Percentiles rank a stretch among this genome's conserved stretches.
phyloP scores from a whole-genome alignment of 2,329 filamentous ascomycete genomes.

The Phialophora chinensis region DNA sequence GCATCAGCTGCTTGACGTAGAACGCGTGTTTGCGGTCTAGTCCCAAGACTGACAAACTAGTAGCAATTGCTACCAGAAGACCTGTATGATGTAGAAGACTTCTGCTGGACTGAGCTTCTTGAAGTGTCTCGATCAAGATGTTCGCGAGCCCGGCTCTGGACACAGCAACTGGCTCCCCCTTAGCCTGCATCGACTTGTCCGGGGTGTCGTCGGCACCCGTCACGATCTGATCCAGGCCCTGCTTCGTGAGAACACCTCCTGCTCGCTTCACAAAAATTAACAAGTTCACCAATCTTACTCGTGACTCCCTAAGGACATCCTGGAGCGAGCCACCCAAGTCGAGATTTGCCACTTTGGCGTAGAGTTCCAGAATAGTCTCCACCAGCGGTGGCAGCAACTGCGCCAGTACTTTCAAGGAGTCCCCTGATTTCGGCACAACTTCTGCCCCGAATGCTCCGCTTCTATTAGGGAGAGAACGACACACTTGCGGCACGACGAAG shows the following conservation, averaged over 20 bases:
- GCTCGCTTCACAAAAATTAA: slow-evolving; percentile 28
- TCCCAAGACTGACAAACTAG: slow-evolving; percentile 79
- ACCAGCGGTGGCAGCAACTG: slow-evolving; percentile 32
- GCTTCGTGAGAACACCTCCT: slow-evolving; percentile 26
- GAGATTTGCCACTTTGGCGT: slow-evolving; percentile 32
- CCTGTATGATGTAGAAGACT: slow-evolving; percentile 27
- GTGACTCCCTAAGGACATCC: slow-evolving; percentile 32
- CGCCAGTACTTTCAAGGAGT: slow-evolving; percentile 28
- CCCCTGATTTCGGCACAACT: slow-evolving; percentile 17
- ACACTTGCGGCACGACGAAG: slow-evolving; percentile 56
- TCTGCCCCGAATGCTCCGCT: slow-evolving; percentile 27
- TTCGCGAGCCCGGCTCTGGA: slow-evolving; percentile 35
- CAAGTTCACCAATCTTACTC: slow-evolving; percentile 31
- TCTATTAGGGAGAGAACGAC: slow-evolving; percentile 31
- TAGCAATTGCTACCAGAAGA: slow-evolving; percentile 71
- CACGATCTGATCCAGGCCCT: slow-evolving; percentile 27
- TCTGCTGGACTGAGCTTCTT: slow-evolving; percentile 34
- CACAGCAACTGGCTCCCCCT: slow-evolving; percentile 30
- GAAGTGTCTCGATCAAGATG: slow-evolving; percentile 35
- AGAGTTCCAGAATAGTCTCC: slow-evolving; percentile 33
- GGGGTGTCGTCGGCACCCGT: not conserved
- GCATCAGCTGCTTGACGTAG: slow-evolving; percentile 83
- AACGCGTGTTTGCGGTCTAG: slow-evolving; percentile 89
- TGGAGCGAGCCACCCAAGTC: slow-evolving; percentile 34
- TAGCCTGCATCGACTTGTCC: not conserved